Evolutionary conservation across 1,284 basidiomycete genomes (phyloP), one percentile per base, ranked within the genome.

Genomic region (Trichosporon sp.): DNA sequence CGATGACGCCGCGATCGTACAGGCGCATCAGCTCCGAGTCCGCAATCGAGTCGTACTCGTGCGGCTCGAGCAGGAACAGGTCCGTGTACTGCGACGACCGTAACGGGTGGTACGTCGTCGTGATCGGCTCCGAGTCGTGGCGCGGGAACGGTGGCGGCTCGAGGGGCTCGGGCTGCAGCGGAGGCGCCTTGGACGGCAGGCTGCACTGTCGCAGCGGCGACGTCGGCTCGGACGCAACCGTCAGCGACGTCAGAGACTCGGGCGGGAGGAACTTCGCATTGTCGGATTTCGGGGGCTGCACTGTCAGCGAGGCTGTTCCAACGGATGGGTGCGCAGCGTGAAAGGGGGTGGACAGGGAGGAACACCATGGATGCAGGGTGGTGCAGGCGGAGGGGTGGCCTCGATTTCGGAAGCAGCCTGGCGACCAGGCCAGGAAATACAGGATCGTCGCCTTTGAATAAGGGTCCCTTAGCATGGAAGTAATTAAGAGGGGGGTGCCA

Each of bases 21-120:
- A 72, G 69, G 18, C 72, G 72, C 11, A 72, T 69, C 21, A 72
- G 72, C 60, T 72, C 72, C 67, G 69, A 69, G 64, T 72, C 72
- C 0, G 72, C 70, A 67, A 72, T 72, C 29, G 56, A 64, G 67
- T 72, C 72, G 64, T 72, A 72, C 72, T 72, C 72, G 72, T 72
- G 72, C 11, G 72, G 72, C 65, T 72, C 72, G 44, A 72, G 67
- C 27, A 67, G 65, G 35, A 72, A 72, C 25, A 72, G 69, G 64
- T 72, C 72, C 7, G 72, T 67, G 64, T 72, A 72, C 65, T 72
- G 69, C 25, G 71, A 62, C 32, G 65, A 60, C n/a, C 38, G 47
- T 47, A 66, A 32, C 12, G 44, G 42, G 63, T 64, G 42, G 63
- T 27, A 47, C 25, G 38, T 38, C 29, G 42, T 51, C 42, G 38